phyloP scores from a whole-genome alignment of 2,329 filamentous ascomycete species.

The Penicillium sp. region DNA sequence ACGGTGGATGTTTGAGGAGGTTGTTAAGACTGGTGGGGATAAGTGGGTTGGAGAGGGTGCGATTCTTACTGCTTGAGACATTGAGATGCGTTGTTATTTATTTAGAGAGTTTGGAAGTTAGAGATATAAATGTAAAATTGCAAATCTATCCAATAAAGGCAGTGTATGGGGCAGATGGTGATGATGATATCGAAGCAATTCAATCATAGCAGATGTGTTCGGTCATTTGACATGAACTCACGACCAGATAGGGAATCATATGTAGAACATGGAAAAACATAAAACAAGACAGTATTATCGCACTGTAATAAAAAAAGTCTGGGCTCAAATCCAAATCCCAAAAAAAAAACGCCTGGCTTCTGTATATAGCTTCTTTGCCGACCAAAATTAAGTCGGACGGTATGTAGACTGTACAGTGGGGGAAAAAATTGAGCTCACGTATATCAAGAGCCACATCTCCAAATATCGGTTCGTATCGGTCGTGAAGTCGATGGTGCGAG shows the following conservation, averaged over 20 bases:
- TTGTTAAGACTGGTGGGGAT: slow-evolving; percentile 16
- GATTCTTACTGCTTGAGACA: slow-evolving; percentile 14
- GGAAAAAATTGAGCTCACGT: background rate
- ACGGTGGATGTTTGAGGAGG: slow-evolving; percentile 34
- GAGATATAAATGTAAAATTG: background rate
- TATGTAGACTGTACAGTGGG: slow-evolving; percentile 14
- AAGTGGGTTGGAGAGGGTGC: slow-evolving; percentile 24
- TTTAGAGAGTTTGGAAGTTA: background rate
- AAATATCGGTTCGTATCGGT: slow-evolving; percentile 14
- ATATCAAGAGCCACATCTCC: background rate
- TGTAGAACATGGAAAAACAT: background rate
- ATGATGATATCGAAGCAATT: background rate
- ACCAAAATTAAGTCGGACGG: background rate
- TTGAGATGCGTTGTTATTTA: background rate
- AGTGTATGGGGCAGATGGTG: background rate
- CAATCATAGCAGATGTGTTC: background rate
- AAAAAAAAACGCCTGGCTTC: background rate
- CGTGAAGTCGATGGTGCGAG: slow-evolving; percentile 2
- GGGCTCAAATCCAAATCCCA: background rate
- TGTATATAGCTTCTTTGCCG: background rate
- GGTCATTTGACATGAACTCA: background rate
- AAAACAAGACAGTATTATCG: slow-evolving; percentile 6
- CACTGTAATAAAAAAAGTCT: background rate
- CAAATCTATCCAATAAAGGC: background rate
- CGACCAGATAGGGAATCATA: slow-evolving; percentile 10